Evolutionary conservation across 1,139 yeast genomes (phyloP), one percentile per base, ranked within the genome.

Genomic region (Magnusiomyces sp.): DNA sequence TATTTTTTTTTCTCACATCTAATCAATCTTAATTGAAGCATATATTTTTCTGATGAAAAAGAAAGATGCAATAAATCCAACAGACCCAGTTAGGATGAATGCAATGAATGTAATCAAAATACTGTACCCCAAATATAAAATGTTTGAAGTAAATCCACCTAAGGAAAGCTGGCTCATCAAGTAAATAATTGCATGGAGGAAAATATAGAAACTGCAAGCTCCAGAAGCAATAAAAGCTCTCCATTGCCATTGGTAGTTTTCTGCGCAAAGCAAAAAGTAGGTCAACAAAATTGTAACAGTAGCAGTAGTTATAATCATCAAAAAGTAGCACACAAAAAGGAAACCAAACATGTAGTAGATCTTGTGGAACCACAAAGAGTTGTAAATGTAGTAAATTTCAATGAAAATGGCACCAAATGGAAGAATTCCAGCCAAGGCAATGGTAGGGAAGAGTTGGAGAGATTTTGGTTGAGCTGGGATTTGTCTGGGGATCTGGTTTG

Each of bases 171-270:
- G 64, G 47, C 64, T 60, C 40, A 61, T 42, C 56, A 69, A 62
- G 59, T 68, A 71, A 57, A 85, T 72, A 55, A 89, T 71, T 2
- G 97, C 82, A 67, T 92, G 95, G 50, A 88, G 61, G 68, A 89
- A 88, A 40, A 90, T 84, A 66, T 90, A 94, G 51, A 83, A 61
- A 0, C 95, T 76, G 67, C 95, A 83, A 29, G 97, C 95, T 48
- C 96, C 97, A 31, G 96, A 94, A 53, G 89, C 76, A 61, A 83
- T 77, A 60, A 90, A 74, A 9, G 95, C 80, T 66, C 90, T 81
- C 98, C 98, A 92, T 64, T 89, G 97, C 99, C 99, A 92, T 66
- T 81, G 80, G 72, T 94, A 90, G 67, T 92, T 87, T 65, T 92
- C 98, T 43, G 89, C 74, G 64, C 96, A 88, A 56, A 94, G 75